Evolutionary conservation across 106 monocot species (phyloP).

Genomic region (Amphibolis antarctica): DNA sequence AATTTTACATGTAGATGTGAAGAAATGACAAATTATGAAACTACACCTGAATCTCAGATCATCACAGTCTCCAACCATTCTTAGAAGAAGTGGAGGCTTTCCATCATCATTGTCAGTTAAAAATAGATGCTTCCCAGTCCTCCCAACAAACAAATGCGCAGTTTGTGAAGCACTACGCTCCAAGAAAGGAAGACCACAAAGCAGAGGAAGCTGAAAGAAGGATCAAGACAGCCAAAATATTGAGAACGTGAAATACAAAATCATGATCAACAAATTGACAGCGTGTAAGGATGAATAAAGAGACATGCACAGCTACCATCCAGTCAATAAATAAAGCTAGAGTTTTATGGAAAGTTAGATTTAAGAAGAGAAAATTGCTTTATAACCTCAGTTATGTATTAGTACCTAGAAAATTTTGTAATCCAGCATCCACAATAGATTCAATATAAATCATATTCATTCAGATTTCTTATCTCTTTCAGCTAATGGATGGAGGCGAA

Average conservation of each 20-base stretch:
- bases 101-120: slow-evolving; percentile 63
- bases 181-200: slow-evolving; percentile 23
- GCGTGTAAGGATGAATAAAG: no score
- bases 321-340: neutral
- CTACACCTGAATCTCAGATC: slow-evolving; percentile 63
- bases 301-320: no score
- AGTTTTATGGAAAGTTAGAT: neutral
- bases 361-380: no score
- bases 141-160: slow-evolving; percentile 42
- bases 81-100: slow-evolving; percentile 74
- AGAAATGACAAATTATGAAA: neutral
- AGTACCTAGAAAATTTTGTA: no score
- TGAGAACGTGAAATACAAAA: neutral
- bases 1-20: neutral
- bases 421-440: no score
- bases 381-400: no score
- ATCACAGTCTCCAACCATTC: slow-evolving; percentile 58
- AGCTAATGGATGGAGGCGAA: neutral
- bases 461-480: neutral
- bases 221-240: neutral
- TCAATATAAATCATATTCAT: neutral
- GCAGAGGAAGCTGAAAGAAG: slow-evolving; percentile 20
- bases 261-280: neutral
- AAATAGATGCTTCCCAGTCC: slow-evolving; percentile 78
- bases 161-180: slow-evolving; percentile 19